Conservation (phyloP, 805 yeast genomes). For the Wickerhamomyces chaumierensis region DNA sequence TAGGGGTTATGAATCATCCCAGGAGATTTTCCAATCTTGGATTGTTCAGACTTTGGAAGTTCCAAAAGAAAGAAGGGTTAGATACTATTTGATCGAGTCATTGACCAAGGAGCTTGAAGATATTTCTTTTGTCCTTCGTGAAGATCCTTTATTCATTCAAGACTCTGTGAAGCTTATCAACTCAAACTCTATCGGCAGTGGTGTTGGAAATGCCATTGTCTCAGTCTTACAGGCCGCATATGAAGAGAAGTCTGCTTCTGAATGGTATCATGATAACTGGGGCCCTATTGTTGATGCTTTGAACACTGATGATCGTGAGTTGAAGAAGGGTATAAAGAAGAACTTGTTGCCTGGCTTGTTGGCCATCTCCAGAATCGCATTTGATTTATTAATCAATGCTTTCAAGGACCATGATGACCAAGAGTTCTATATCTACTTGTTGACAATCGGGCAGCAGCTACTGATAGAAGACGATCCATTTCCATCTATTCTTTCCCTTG, state of each 20-base stretch:
- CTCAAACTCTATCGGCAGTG: conserved; percentile 53
- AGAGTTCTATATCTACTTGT: conserved; percentile 36
- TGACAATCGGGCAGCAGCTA: conserved; percentile 55
- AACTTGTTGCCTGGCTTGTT: conserved; percentile 58
- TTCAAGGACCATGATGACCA: conserved; percentile 13
- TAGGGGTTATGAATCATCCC: conserved; percentile 16
- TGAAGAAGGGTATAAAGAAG: conserved; percentile 34
- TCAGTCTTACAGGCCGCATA: conserved; percentile 27
- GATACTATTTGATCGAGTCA: conserved; percentile 48
- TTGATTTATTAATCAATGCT: conserved; percentile 25
- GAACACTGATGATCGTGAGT: conserved; percentile 1
- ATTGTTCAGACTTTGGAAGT: conserved; percentile 28
- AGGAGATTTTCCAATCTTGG: conserved; percentile 32
- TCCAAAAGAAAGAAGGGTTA: conserved; percentile 43
- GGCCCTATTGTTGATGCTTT: conserved; percentile 10
- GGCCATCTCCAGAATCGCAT: conserved; percentile 34
- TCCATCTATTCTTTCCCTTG: conserved; percentile 24
- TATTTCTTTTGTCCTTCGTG: conserved; percentile 27
- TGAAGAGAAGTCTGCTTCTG: conserved; percentile 14
- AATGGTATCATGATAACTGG: conserved; percentile 17
- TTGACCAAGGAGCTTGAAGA: conserved; percentile 36
- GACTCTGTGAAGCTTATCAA: conserved; percentile 39
- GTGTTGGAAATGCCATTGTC: conserved; percentile 47
- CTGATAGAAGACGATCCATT: conserved; percentile 42
- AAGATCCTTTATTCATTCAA: conserved; percentile 34